Conservation (phyloP, 768 basidiomycete species). For the Lentinula sp. region DNA sequence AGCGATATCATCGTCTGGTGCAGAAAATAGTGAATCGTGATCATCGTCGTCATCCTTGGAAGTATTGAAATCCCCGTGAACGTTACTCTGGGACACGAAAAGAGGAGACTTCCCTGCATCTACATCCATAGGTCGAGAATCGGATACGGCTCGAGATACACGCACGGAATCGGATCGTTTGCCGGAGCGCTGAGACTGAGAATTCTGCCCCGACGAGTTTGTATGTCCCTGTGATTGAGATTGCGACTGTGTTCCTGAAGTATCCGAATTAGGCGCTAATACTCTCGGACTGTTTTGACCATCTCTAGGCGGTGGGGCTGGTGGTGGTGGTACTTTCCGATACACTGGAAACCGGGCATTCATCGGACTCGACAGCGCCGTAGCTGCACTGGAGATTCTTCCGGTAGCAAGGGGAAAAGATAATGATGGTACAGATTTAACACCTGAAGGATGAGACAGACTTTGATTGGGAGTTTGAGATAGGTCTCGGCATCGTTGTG, state of each 20-base stretch:
- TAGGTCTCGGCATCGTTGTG: background rate
- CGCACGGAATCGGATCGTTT: background rate
- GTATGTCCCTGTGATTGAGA: background rate
- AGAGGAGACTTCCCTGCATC: background rate
- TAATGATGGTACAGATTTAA: background rate
- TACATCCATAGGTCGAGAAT: background rate
- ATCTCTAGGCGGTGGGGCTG: background rate
- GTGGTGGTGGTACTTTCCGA: constrained; percentile 3
- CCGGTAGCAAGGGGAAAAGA: background rate
- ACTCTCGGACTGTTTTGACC: background rate
- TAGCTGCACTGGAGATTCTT: background rate
- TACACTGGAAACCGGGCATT: background rate
- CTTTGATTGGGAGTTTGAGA: background rate
- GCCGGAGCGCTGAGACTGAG: background rate
- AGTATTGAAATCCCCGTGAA: background rate
- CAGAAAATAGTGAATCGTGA: constrained; percentile 4
- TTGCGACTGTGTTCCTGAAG: constrained; percentile 4
- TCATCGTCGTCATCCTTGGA: background rate
- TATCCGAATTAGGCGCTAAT: constrained; percentile 4
- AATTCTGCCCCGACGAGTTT: background rate
- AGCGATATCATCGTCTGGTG: background rate
- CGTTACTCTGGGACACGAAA: background rate
- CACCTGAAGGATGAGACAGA: background rate
- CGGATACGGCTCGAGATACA: background rate
- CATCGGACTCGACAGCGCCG: background rate